These are phyloP conservation scores for Cotoneaster glaucophyllus DNA, from an alignment of 306 rosid species.

Conservation along the genomic window DNA sequence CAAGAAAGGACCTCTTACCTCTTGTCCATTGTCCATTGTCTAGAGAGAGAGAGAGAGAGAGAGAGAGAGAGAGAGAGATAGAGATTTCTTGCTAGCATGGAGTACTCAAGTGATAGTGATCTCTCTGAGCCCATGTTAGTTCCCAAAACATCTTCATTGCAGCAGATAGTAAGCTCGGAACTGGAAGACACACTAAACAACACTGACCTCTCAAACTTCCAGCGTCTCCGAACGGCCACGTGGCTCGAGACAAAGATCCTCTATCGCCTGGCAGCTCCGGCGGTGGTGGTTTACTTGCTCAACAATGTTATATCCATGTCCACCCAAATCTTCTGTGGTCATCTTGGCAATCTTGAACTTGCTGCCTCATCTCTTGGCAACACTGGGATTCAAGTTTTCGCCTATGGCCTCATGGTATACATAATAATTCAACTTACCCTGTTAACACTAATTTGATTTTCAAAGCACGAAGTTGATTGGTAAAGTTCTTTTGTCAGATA, in stretches of 20 bases:
- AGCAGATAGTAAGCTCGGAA: constrained; percentile 7
- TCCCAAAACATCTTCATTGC: background rate
- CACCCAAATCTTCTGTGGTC: constrained; percentile 48
- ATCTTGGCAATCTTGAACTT: constrained; percentile 51
- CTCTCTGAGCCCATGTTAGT: constrained; percentile 9
- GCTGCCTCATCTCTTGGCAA: constrained; percentile 54
- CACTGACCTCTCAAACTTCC: constrained; percentile 15
- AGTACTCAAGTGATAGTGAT: background rate
- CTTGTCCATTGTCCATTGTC: too few relatives aligned
- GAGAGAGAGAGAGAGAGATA: background rate
- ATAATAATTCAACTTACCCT: background rate
- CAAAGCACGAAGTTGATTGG: too few relatives aligned
- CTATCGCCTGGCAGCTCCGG: constrained; percentile 41
- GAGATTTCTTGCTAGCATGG: constrained; percentile 6
- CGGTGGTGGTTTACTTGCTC: constrained; percentile 45
- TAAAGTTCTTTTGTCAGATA: background rate
- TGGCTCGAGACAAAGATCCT: constrained; percentile 28
- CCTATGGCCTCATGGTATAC: constrained; percentile 49
- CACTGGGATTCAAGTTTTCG: constrained; percentile 51
- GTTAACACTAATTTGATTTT: too few relatives aligned
- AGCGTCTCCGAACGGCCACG: constrained; percentile 23
- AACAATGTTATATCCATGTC: constrained; percentile 46
- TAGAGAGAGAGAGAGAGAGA: background rate
- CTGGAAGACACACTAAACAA: constrained; percentile 29
- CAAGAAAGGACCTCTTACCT: background rate